phyloP scores from a whole-genome alignment of 169 alveolate species.

The Eimeria praecox region DNA sequence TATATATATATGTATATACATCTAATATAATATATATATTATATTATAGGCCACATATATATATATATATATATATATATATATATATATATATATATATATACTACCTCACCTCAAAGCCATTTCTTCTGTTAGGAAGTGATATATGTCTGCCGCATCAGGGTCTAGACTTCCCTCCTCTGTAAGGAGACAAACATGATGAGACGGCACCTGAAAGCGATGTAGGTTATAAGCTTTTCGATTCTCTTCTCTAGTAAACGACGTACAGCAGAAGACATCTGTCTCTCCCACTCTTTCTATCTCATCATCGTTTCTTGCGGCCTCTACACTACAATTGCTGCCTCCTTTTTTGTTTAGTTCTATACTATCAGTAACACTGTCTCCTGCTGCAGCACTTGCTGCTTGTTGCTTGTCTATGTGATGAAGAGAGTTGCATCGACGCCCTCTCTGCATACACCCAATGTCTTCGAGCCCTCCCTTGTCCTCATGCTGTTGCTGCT shows the following conservation, averaged over 20 bases:
- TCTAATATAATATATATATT: no score
- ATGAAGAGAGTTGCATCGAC: neutral
- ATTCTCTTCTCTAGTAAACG: constrained; percentile 60
- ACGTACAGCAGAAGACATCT: constrained; percentile 32
- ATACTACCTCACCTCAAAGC: constrained; percentile 40
- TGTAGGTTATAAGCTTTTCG: constrained; percentile 30
- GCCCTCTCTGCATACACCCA: neutral
- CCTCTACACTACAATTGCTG: neutral
- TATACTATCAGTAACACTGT: neutral
- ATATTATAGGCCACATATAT: neutral
- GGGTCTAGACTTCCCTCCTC: constrained; percentile 16
- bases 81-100: neutral
- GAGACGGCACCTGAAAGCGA: constrained; percentile 66
- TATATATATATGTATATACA: neutral
- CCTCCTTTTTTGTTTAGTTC: neutral
- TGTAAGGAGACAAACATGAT: constrained; percentile 75
- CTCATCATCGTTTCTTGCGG: neutral
- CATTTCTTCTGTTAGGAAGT: constrained; percentile 74
- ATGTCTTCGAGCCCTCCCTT: neutral
- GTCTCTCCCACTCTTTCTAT: neutral
- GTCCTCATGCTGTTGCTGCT: constrained; percentile 36
- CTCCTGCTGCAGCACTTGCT: constrained; percentile 18
- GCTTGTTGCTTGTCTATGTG: neutral
- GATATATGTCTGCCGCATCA: constrained; percentile 69
- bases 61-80: neutral